Base-by-base conservation (phyloP, 306 rosid genomes). In the Psophocarpus tetragonolobus region DNA sequence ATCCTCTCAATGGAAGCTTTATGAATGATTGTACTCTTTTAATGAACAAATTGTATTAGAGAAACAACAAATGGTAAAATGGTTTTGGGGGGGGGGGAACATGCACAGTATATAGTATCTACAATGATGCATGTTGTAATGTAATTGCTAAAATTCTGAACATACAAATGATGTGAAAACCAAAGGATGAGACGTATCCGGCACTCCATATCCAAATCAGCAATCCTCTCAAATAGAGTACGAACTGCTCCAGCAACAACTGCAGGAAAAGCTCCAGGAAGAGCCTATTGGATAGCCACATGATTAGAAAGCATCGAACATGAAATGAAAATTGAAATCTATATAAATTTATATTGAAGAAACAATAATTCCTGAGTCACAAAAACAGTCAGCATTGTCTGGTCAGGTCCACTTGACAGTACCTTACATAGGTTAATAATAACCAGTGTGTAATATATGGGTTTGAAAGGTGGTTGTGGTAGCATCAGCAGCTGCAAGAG, bases 201-300 rank as follows among this genome's bases (percentile, higher is more conserved):
- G 80, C 99, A 96, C 83, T 96, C 99, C 98, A 96, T 96, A 79
- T 96, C 99, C 77, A 96, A 78, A 85, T 96, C 97, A 51, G 88
- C 93, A 75, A 96, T 92, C 87, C 84, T 96, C 81, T 92, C 99
- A 74, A 96, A 96, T 66, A 96, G 91, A 70, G 94, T 89, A 69
- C 99, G 98, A 50, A 96, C 99, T 60, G 94, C 99, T 79, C 97
- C 99, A 38, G 99, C 99, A 39, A 96, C 92, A 81, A 96, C 96
- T 73, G 94, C 97, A 44, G 99, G 99, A 85, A 96, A 96, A 65
- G 99, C 99, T 76, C 99, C 99, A 73, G 99, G 99, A 78, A 96
- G 99, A 85, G 99, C 99, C 99, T 95, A 76, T 80, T 74, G 74
- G 47, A 50, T 10, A 83, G 62, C 77, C 67, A 48, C 76, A 48